Conservation (phyloP, 345 rosid species). For the Hypericum androsaemum region DNA sequence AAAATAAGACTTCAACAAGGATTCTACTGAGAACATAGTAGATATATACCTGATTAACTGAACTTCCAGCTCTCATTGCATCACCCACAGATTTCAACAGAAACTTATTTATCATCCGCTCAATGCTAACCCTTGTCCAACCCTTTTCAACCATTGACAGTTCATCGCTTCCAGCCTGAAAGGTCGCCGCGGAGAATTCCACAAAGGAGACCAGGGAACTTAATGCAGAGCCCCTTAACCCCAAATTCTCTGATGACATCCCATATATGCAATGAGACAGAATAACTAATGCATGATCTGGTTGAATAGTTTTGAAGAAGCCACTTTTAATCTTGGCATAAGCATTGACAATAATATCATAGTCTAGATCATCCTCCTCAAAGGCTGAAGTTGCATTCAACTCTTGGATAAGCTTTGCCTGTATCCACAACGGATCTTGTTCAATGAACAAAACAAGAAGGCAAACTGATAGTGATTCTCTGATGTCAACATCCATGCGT, state of each 20-base stretch:
- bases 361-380: constrained; percentile 81
- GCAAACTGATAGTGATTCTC: constrained; percentile 9
- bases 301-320: constrained; percentile 38
- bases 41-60: constrained; percentile 50
- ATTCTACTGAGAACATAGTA: neutral
- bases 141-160: constrained; percentile 20
- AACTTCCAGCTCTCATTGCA: constrained; percentile 47
- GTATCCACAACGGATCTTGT: constrained; percentile 19
- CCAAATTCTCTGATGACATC: constrained; percentile 63
- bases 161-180: constrained; percentile 25
- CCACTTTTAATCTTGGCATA: constrained; percentile 48
- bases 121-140: constrained; percentile 53
- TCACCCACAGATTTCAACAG: constrained; percentile 60
- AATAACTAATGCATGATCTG: constrained; percentile 51
- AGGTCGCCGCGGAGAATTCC: constrained; percentile 51
- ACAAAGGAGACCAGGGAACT: constrained; percentile 58
- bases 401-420: constrained; percentile 56
- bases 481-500: neutral
- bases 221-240: constrained; percentile 68
- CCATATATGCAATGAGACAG: constrained; percentile 70
- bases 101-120: constrained; percentile 41
- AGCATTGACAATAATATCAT: constrained; percentile 50
- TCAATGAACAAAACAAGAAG: constrained; percentile 7
- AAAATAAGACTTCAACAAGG: neutral
- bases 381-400: constrained; percentile 61